Evolutionary conservation across 2,329 filamentous ascomycete species (phyloP), one percentile per base, ranked within the genome.

Genomic region (Colletotrichum orbiculare): DNA sequence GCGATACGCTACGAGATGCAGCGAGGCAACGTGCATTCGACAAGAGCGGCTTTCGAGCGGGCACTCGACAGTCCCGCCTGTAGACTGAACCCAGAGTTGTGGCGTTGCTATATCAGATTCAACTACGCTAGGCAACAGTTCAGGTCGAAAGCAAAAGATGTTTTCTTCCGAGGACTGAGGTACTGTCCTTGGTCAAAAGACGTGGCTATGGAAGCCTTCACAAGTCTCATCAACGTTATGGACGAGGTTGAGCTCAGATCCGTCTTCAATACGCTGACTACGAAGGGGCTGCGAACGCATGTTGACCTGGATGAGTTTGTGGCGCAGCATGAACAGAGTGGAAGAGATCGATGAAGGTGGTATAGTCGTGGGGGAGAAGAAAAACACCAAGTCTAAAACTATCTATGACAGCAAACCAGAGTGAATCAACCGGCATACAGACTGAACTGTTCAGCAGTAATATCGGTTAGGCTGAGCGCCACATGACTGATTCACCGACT

Each of bases 151-250:
- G 79, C 79, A 3, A 84, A 81, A 69, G 81, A 82, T 4, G 76
- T 84, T 3, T 83, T 83, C 61, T 85, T 83, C 67, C 71, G 81
- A 9, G 83, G 81, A 0, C 55, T 86, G 37, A 74, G 74, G 9
- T 77, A 81, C 15, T 85, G 83, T 63, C 83, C 83, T 0, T 82
- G 82, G 77, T 79, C 78, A 6, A 86, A 84, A 73, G 77, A 76
- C 37, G 68, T 85, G 39, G 78, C 83, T 65, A 79, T 88, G 78
- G 81, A 85, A 71, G 84, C 79, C 0, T 87, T 87, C 70, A 69
- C 69, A 41, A 80, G 77, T n/a, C 68, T 85, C 37, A 74, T 74
- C 11, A 70, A 74, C 8, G 79, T 79, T 0, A 78, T 87, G 78
- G 78, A 81, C 55, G 78, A 78, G 17, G 74, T 75, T 2, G 85